Evolutionary conservation across 495 filamentous ascomycete genomes (phyloP).

Genomic region (Penicillium crystallinum): DNA sequence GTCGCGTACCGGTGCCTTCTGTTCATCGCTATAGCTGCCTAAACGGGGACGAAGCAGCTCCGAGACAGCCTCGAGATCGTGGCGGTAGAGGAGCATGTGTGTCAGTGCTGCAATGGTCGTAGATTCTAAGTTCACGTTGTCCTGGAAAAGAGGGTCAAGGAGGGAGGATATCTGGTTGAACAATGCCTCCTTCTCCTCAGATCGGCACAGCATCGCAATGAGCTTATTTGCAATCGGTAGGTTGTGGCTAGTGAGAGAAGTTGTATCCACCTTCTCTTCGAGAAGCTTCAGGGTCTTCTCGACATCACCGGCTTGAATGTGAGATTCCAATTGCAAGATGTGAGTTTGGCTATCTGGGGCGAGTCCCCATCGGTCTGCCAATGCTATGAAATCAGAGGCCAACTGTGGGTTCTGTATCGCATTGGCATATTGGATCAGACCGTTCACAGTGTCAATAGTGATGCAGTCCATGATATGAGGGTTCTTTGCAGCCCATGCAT

Average conservation of each 20-base stretch:
- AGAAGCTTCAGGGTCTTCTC: slow-evolving; percentile 60
- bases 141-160: slow-evolving; percentile 68
- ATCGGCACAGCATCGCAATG: slow-evolving; percentile 63
- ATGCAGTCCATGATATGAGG: slow-evolving; percentile 40
- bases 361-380: slow-evolving; percentile 60
- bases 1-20: slow-evolving; percentile 58
- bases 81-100: slow-evolving; percentile 62
- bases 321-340: slow-evolving; percentile 70
- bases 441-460: slow-evolving; percentile 68
- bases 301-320: slow-evolving; percentile 62
- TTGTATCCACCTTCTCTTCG: slow-evolving; percentile 51
- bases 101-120: slow-evolving; percentile 68
- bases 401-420: slow-evolving; percentile 62
- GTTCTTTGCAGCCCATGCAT: slow-evolving; percentile 44
- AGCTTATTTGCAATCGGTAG: slow-evolving; percentile 66
- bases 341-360: slow-evolving; percentile 59
- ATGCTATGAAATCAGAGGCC: slow-evolving; percentile 63
- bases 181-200: slow-evolving; percentile 44
- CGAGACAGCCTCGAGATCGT: slow-evolving; percentile 67
- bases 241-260: slow-evolving; percentile 49
- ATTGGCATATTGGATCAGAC: slow-evolving; percentile 68
- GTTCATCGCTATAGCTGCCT: slow-evolving; percentile 54
- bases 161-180: slow-evolving; percentile 67
- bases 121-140: slow-evolving; percentile 59
- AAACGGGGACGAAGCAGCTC: slow-evolving; percentile 68